phyloP scores from a whole-genome alignment of 164 flowering plant genomes.

The Vitis riparia region DNA sequence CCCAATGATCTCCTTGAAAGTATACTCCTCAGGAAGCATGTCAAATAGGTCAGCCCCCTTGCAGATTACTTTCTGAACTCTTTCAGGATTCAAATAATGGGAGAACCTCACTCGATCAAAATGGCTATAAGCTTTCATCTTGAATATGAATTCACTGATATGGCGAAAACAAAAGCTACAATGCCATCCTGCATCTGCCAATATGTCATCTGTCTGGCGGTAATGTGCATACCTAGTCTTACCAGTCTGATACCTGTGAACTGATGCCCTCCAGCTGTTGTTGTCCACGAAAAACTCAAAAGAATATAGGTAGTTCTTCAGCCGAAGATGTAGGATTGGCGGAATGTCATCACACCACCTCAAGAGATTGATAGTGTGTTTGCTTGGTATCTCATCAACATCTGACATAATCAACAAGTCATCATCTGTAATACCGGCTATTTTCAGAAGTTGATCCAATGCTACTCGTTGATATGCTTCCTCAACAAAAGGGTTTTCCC shows the following conservation, averaged over 20 bases:
- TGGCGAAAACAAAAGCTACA: constrained; percentile 87
- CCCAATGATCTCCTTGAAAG: constrained; percentile 60
- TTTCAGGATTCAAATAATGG: constrained; percentile 58
- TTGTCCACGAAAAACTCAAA: constrained; percentile 79
- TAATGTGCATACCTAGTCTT: constrained; percentile 83
- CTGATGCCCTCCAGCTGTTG: constrained; percentile 90
- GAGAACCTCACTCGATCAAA: constrained; percentile 76
- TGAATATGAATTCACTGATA: constrained; percentile 74
- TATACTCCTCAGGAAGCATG: constrained; percentile 67
- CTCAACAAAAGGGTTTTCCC: constrained; percentile 84
- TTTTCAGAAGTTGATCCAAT: constrained; percentile 69
- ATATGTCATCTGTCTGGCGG: constrained; percentile 69
- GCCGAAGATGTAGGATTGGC: constrained; percentile 64
- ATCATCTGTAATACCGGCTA: constrained; percentile 85
- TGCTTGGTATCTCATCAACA: constrained; percentile 89
- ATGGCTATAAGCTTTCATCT: constrained; percentile 98
- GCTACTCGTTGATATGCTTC: constrained; percentile 87
- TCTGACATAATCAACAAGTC: constrained; percentile 85
- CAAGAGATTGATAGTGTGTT: constrained; percentile 81
- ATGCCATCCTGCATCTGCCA: constrained; percentile 94
- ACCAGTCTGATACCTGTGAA: constrained; percentile 71
- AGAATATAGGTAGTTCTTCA: constrained; percentile 80
- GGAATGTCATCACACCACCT: constrained; percentile 90
- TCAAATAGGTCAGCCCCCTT: constrained; percentile 59
- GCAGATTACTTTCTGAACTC: constrained; percentile 78